Percentiles rank a stretch among this genome's conserved stretches.
Conservation (phyloP, 768 basidiomycete species). For the Lepiota venenata region DNA sequence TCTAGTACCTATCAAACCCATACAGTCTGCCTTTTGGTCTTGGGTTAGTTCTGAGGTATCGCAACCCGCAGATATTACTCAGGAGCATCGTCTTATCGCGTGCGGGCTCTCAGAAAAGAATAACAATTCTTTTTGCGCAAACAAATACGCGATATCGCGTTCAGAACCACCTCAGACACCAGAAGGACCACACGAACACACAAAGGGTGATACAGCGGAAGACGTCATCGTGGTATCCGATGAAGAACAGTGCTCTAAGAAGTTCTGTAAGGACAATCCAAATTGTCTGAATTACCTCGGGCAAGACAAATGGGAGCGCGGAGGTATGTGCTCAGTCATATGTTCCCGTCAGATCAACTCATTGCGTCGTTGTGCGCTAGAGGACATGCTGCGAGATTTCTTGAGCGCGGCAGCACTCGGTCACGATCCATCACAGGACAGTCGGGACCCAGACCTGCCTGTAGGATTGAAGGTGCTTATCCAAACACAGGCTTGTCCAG, state of each 20-base stretch:
- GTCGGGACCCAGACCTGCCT: constrained; percentile 54
- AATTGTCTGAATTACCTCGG: constrained; percentile 88
- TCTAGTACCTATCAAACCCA: constrained; percentile 40
- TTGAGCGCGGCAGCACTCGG: constrained; percentile 51
- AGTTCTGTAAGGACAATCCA: constrained; percentile 70
- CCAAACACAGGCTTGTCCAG: background rate
- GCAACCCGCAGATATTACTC: constrained; percentile 54
- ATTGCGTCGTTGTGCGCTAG: constrained; percentile 25
- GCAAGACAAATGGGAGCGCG: constrained; percentile 76
- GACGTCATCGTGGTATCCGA: constrained; percentile 73
- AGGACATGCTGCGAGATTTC: constrained; percentile 46
- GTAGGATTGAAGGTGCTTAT: constrained; percentile 70
- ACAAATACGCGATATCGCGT: constrained; percentile 40
- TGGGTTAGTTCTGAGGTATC: constrained; percentile 75
- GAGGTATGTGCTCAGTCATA: constrained; percentile 39
- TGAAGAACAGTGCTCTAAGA: constrained; percentile 56
- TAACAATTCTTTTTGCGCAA: constrained; percentile 50
- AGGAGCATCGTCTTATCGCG: constrained; percentile 60
- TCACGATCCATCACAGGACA: constrained; percentile 47
- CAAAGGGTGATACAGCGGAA: constrained; percentile 45
- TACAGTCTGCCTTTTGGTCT: constrained; percentile 55
- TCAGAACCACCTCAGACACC: constrained; percentile 12
- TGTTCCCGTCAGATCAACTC: constrained; percentile 8
- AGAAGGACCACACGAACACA: constrained; percentile 37
- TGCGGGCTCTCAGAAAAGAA: constrained; percentile 63